These are phyloP conservation scores for Pseudozyma tsukubaensis DNA, from an alignment of 1,284 basidiomycete genomes.

Conservation along the genomic window DNA sequence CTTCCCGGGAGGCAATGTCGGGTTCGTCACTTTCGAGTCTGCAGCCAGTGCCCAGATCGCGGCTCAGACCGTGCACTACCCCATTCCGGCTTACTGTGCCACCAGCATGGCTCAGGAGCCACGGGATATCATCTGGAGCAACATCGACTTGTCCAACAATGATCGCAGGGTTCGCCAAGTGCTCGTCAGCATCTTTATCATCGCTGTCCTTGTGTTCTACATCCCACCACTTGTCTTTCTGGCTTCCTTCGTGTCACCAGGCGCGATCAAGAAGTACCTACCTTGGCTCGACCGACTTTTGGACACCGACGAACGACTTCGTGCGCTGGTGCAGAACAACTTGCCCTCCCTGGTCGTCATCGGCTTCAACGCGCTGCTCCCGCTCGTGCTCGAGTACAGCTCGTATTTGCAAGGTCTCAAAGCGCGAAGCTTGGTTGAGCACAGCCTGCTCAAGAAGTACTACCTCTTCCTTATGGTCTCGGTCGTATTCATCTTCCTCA, in stretches of 20 bases:
- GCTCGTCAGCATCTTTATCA: slow-evolving; percentile 72
- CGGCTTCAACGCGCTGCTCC: slow-evolving; percentile 85
- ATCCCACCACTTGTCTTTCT: slow-evolving; percentile 72
- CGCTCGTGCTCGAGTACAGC: slow-evolving; percentile 89
- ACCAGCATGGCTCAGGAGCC: slow-evolving; percentile 82
- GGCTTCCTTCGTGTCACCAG: slow-evolving; percentile 85
- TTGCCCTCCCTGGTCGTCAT: slow-evolving; percentile 90
- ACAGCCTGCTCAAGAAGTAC: slow-evolving; percentile 84
- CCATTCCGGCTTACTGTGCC: slow-evolving; percentile 54
- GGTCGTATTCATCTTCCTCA: slow-evolving; percentile 93
- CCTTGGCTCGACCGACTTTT: slow-evolving; percentile 84
- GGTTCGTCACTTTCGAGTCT: slow-evolving; percentile 96
- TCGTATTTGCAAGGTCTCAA: slow-evolving; percentile 85
- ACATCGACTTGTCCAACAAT: slow-evolving; percentile 76
- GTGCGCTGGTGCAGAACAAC: slow-evolving; percentile 91
- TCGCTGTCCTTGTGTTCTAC: slow-evolving; percentile 75
- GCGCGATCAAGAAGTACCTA: slow-evolving; percentile 87
- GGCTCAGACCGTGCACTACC: slow-evolving; percentile 82
- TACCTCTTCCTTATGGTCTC: slow-evolving; percentile 91
- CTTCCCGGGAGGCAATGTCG: slow-evolving; percentile 76
- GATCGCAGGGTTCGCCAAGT: slow-evolving; percentile 61
- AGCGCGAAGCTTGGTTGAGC: slow-evolving; percentile 91
- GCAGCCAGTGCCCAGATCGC: slow-evolving; percentile 94
- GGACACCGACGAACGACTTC: slow-evolving; percentile 80
- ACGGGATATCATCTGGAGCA: slow-evolving; percentile 93